Evolutionary conservation across 2,329 filamentous ascomycete genomes (phyloP).

Genomic region (Colletotrichum paranaense): DNA sequence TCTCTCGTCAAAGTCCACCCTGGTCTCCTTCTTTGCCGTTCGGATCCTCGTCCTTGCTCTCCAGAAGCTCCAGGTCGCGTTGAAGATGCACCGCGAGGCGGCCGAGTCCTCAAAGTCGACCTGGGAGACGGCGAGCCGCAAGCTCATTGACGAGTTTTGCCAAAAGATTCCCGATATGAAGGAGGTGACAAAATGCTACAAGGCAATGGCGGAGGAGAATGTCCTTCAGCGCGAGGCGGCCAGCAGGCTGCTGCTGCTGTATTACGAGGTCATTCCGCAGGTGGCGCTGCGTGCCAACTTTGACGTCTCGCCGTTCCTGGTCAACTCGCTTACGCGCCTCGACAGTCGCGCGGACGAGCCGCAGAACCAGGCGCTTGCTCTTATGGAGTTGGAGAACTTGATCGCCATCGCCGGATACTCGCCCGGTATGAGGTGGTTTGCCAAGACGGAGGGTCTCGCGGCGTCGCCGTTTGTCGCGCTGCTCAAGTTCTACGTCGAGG

Average conservation of each 20-base stretch:
- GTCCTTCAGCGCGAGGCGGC: conserved; percentile 81
- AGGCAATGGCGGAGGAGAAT: conserved; percentile 74
- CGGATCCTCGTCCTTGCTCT: conserved; percentile 83
- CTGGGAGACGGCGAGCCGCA: conserved; percentile 77
- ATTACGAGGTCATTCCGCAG: conserved; percentile 85
- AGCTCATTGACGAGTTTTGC: conserved; percentile 79
- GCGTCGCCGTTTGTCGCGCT: conserved; percentile 80
- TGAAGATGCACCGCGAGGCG: conserved; percentile 69
- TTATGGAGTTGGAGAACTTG: conserved; percentile 84
- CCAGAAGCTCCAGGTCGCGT: conserved; percentile 76
- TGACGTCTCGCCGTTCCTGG: conserved; percentile 84
- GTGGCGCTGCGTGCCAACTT: conserved; percentile 86
- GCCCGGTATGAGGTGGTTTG: conserved; percentile 90
- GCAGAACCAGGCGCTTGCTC: conserved; percentile 63
- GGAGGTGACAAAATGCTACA: conserved; percentile 80
- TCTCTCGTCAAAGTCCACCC: conserved; percentile 78
- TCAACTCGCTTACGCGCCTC: conserved; percentile 72
- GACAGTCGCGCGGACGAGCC: conserved; percentile 64
- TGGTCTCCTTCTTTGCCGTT: conserved; percentile 87
- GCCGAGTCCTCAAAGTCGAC: conserved; percentile 52
- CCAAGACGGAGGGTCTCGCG: conserved; percentile 73
- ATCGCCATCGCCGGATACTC: conserved; percentile 84
- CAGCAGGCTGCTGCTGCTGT: conserved; percentile 83
- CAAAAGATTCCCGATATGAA: conserved; percentile 84
- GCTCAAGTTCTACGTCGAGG: conserved; percentile 57